Conservation (phyloP, 345 rosid genomes). For the Diplotaxis tenuifolia region DNA sequence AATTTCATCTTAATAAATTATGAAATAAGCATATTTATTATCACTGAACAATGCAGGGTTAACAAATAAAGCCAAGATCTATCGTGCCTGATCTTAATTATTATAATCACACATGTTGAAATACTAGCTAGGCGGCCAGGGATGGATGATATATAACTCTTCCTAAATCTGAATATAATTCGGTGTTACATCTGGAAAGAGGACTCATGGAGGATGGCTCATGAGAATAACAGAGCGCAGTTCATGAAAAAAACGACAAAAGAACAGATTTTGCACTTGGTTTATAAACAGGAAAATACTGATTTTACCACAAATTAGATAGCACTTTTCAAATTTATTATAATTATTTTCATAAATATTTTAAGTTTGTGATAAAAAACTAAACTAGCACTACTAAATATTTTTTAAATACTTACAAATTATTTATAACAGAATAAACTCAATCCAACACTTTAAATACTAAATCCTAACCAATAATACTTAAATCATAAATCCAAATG, state of each 20-base stretch:
- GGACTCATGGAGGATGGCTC: neutral
- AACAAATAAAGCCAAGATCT: slow-evolving; percentile 16
- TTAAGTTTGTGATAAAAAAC: too few relatives aligned
- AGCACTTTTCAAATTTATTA: too few relatives aligned
- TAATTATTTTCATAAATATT: too few relatives aligned
- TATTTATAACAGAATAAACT: too few relatives aligned
- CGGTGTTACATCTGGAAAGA: neutral
- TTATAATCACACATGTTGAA: neutral
- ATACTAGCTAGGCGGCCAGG: neutral
- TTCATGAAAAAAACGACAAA: neutral
- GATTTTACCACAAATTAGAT: too few relatives aligned
- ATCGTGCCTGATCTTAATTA: neutral
- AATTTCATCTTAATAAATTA: neutral
- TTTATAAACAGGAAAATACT: too few relatives aligned
- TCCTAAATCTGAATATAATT: neutral
- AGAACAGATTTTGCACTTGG: too few relatives aligned
- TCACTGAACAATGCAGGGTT: neutral
- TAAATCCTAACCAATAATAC: too few relatives aligned
- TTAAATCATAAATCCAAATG: too few relatives aligned
- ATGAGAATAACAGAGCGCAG: neutral
- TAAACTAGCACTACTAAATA: too few relatives aligned
- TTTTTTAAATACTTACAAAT: too few relatives aligned
- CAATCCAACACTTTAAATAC: too few relatives aligned
- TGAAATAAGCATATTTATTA: neutral
- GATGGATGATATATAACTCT: neutral